Conservation (phyloP, 306 rosid genomes). For the Quercus dentata region DNA sequence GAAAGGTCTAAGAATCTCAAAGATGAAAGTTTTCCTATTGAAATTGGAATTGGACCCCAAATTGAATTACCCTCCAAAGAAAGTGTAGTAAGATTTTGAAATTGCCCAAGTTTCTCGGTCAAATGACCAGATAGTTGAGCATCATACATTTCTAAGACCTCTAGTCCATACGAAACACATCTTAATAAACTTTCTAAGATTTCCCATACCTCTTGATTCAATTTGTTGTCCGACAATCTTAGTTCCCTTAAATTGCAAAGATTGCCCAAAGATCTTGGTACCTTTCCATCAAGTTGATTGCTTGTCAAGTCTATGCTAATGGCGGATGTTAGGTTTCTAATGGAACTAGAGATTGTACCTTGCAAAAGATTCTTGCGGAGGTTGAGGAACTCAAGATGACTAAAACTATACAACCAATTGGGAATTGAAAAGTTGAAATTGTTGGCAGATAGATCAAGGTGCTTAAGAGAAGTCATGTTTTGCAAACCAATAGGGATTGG, state of each 20-base stretch:
- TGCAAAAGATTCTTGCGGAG: not conserved
- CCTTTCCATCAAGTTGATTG: slow-evolving; percentile 1
- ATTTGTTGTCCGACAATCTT: too few relatives aligned
- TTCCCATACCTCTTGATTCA: too few relatives aligned
- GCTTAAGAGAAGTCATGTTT: slow-evolving; percentile 16
- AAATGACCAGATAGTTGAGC: not conserved
- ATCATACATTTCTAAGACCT: not conserved
- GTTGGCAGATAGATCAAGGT: slow-evolving; percentile 1
- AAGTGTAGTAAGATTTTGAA: not conserved
- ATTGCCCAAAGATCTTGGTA: not conserved
- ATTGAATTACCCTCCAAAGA: not conserved
- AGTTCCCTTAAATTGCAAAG: not conserved
- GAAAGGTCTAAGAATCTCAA: not conserved
- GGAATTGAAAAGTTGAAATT: slow-evolving; percentile 7
- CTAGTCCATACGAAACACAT: too few relatives aligned
- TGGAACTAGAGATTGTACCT: slow-evolving; percentile 2
- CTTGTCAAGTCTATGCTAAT: not conserved
- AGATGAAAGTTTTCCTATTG: slow-evolving; percentile 1
- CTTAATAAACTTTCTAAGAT: too few relatives aligned
- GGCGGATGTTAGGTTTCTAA: not conserved
- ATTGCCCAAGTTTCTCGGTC: slow-evolving; percentile 1
- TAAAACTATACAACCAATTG: slow-evolving; percentile 10
- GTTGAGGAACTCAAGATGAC: not conserved
- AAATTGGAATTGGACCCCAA: not conserved
- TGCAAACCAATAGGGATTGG: slow-evolving; percentile 5